Evolutionary conservation across 148 eudicot genomes (phyloP).

Genomic region (Vaccinium corymbosum): DNA sequence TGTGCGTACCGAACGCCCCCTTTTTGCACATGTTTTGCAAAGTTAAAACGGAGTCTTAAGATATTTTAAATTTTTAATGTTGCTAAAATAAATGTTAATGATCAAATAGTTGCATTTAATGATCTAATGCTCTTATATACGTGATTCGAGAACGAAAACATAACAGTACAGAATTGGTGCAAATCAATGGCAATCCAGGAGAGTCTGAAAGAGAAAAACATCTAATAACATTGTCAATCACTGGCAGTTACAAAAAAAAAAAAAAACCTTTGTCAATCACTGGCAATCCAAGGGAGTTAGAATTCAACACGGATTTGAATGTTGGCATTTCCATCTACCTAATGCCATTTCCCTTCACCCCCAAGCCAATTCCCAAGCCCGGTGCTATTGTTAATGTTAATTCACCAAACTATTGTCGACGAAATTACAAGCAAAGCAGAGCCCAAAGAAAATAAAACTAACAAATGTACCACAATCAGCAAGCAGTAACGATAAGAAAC

Average conservation of each 20-base stretch:
- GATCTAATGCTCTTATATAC: background rate
- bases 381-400: background rate
- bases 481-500: background rate
- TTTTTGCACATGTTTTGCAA: background rate
- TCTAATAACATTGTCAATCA: background rate
- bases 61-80: background rate
- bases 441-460: background rate
- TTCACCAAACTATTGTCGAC: background rate
- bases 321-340: background rate
- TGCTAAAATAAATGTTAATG: background rate
- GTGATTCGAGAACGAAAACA: background rate
- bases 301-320: background rate
- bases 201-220: background rate
- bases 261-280: background rate
- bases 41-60: background rate
- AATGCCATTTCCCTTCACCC: background rate
- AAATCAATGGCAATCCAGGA: background rate
- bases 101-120: background rate
- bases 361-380: background rate
- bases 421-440: background rate
- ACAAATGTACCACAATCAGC: background rate
- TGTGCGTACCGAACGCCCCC: too few species aligned
- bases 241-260: background rate
- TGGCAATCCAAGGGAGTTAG: background rate
- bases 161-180: background rate